phyloP scores from a whole-genome alignment of 2,329 filamentous ascomycete species.

The Nannizziopsis barbatae region DNA sequence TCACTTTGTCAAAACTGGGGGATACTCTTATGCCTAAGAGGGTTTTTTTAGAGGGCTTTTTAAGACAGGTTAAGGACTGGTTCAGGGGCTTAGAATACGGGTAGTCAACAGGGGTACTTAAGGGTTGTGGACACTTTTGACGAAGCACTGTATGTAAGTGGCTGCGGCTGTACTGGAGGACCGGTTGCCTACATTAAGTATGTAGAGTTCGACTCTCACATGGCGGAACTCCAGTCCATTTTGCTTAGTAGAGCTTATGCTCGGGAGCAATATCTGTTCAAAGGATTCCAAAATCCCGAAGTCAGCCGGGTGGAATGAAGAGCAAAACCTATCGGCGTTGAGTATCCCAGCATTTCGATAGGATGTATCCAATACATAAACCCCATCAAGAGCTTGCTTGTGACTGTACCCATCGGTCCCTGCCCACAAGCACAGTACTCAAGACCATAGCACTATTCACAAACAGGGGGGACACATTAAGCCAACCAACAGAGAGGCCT shows the following conservation, averaged over 20 bases:
- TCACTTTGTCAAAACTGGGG: too few relatives aligned
- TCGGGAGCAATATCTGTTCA: slow-evolving; percentile 37
- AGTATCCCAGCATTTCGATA: slow-evolving; percentile 46
- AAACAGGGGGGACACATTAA: slow-evolving; percentile 40
- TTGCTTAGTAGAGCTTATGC: slow-evolving; percentile 12
- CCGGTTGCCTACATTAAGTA: slow-evolving; percentile 39
- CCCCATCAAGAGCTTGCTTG: slow-evolving; percentile 1
- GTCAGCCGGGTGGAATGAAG: slow-evolving; percentile 43
- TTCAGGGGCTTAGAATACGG: too few relatives aligned
- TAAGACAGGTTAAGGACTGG: too few relatives aligned
- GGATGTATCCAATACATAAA: slow-evolving; percentile 39
- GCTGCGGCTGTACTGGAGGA: too few relatives aligned
- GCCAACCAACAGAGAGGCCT: slow-evolving; percentile 50
- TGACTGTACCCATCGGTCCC: slow-evolving; percentile 46
- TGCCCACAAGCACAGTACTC: slow-evolving; percentile 51
- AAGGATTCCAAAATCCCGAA: slow-evolving; percentile 44
- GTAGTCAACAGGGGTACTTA: too few relatives aligned
- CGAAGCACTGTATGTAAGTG: background rate
- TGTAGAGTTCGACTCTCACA: slow-evolving; percentile 46
- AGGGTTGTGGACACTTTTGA: too few relatives aligned
- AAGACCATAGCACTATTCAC: slow-evolving; percentile 50
- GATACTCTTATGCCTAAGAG: slow-evolving; percentile 22
- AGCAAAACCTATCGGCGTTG: slow-evolving; percentile 38
- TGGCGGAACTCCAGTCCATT: slow-evolving; percentile 20
- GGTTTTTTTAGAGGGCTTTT: background rate